Conservation (phyloP, 83 land plant genomes). For the Picea mariana region DNA sequence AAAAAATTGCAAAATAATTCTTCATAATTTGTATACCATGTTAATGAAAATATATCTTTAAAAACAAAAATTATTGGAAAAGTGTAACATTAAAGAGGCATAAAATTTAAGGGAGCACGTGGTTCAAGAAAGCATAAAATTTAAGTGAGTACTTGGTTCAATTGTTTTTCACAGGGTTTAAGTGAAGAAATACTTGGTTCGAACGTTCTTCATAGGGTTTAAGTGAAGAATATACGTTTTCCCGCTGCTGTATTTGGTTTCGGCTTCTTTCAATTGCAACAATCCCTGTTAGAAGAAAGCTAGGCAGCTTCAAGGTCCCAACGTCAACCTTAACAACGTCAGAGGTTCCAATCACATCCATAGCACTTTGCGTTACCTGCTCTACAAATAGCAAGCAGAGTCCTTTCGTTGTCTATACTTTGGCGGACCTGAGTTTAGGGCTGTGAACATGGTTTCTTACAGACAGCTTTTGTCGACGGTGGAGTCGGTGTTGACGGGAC, state of each 20-base stretch:
- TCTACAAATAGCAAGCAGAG: not conserved
- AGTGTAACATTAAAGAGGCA: no score
- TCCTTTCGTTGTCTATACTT: not conserved
- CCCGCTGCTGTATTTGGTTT: not conserved
- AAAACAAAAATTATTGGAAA: no score
- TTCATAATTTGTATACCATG: no score
- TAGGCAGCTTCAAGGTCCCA: not conserved
- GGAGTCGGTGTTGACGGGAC: conserved; percentile 50
- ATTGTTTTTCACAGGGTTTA: no score
- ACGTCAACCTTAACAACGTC: not conserved
- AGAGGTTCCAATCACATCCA: not conserved
- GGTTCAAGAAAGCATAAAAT: no score
- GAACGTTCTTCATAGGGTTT: no score
- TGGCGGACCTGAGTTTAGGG: not conserved
- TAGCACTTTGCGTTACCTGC: not conserved
- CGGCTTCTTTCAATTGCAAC: no score
- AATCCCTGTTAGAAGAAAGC: not conserved
- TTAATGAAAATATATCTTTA: no score
- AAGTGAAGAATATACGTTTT: not conserved
- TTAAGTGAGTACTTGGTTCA: no score
- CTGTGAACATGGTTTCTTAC: conserved; percentile 44
- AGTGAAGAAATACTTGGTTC: no score
- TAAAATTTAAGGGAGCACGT: no score
- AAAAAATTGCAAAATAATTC: no score
- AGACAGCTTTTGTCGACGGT: conserved; percentile 41